Evolutionary conservation across 1,284 basidiomycete species (phyloP), one percentile per base, ranked within the genome.

Genomic region (Pascua guehoae): DNA sequence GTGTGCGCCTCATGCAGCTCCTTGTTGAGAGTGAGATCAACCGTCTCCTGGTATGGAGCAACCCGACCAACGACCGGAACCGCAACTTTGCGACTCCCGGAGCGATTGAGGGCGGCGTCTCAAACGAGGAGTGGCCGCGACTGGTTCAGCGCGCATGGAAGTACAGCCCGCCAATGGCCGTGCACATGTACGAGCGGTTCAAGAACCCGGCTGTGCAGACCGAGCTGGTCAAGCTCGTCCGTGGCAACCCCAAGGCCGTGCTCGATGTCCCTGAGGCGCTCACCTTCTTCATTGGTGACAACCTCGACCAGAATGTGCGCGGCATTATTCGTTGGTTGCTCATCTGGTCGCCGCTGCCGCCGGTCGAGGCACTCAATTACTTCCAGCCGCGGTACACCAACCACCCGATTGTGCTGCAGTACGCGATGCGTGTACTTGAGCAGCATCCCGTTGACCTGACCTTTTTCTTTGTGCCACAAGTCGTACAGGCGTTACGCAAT

Each of bases 381-480:
- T 96, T 95, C 74, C 89, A 92, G 73, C 85, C 84, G 42, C 84
- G 85, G 53, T 93, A 88, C 74, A 83, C 86, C 56, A 91, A 86
- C 67, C 86, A 98, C 68, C 88, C 94, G 0, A 74, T 92, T 42
- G 79, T 98, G 41, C 79, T 98, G 38, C 96, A 99, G 85, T 98
- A 97, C 75, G 94, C 95, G 0, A 93, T 98, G 80, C 85, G 94
- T 49, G 91, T 94, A 1, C 80, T 99, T 44, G 92, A 95, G 73
- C 88, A 96, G 73, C 93, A 98, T 72, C 91, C 93, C 0, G 90
- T 98, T 15, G 87, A 92, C 24, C 75, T 98, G 47, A 95, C 94
- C 0, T 99, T 99, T 83, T 99, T 98, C 83, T 99, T 97, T 73
- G 92, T 99, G 15, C 96, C 96, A 0, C 96, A 99, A 81, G 87